Percentiles rank a stretch among this genome's conserved stretches.
phyloP scores from a whole-genome alignment of 768 basidiomycete species.

The Leccinum disarticulatum region DNA sequence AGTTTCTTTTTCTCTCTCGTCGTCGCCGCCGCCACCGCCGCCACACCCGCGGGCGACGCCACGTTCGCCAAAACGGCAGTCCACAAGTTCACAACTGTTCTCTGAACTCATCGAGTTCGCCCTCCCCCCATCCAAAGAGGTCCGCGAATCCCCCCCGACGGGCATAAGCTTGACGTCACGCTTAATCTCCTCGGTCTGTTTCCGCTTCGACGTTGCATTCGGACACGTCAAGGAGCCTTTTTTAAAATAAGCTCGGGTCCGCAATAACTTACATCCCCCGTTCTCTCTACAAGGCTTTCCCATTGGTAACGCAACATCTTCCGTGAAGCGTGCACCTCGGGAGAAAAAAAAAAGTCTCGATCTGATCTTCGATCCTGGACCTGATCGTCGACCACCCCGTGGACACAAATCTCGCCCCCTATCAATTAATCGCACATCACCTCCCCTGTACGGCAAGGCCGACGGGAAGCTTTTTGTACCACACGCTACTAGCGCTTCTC shows the following conservation, averaged over 20 bases:
- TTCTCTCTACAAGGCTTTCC: slow-evolving; percentile 2
- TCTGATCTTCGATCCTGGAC: slow-evolving; percentile 33
- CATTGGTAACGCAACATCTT: slow-evolving; percentile 16
- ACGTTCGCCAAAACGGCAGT: neutral
- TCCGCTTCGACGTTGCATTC: neutral
- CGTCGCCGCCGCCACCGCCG: slow-evolving; percentile 10
- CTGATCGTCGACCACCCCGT: slow-evolving; percentile 26
- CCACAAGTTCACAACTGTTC: neutral
- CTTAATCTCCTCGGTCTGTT: slow-evolving; percentile 10
- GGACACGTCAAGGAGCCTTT: slow-evolving; percentile 19
- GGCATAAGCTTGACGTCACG: neutral
- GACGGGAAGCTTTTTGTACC: neutral
- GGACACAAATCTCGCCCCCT: slow-evolving; percentile 12
- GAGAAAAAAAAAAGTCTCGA: slow-evolving; percentile 13
- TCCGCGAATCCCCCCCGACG: neutral
- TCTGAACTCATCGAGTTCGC: neutral
- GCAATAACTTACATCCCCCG: neutral
- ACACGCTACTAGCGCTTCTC: slow-evolving; percentile 1
- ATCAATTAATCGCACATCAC: slow-evolving; percentile 21
- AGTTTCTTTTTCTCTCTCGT: neutral
- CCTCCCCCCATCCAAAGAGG: neutral
- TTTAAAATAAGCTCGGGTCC: slow-evolving; percentile 7
- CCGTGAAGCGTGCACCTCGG: slow-evolving; percentile 26
- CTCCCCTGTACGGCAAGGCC: slow-evolving; percentile 14
- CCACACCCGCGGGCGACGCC: neutral